A percentile compares a stretch with the other conserved stretches of the same genome.
Conservation (phyloP, 306 rosid species). For the Fagus crenata region DNA sequence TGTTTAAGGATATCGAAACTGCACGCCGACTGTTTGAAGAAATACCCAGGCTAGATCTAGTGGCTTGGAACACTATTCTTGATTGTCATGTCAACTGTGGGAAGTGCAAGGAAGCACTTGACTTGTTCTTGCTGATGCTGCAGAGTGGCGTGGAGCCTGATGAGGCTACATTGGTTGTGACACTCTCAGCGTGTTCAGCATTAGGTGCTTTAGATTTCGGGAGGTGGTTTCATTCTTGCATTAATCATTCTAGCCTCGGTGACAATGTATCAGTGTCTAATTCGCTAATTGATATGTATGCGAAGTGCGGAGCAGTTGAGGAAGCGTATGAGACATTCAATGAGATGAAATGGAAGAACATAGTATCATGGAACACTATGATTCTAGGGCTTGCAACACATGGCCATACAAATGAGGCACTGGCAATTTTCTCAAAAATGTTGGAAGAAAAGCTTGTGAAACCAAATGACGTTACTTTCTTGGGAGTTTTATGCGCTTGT, state of each 20-base stretch:
- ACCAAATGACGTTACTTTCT: slow-evolving; percentile 64
- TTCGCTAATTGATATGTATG: slow-evolving; percentile 72
- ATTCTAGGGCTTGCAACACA: slow-evolving; percentile 69
- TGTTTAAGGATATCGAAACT: slow-evolving; percentile 38
- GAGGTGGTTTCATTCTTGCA: slow-evolving; percentile 55
- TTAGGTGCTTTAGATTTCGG: slow-evolving; percentile 62
- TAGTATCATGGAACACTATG: slow-evolving; percentile 82
- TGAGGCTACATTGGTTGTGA: slow-evolving; percentile 57
- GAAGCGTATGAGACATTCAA: slow-evolving; percentile 50
- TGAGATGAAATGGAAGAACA: slow-evolving; percentile 44
- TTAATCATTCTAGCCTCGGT: slow-evolving; percentile 20
- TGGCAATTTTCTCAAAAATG: slow-evolving; percentile 52
- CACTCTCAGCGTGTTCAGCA: slow-evolving; percentile 64
- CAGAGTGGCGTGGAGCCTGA: slow-evolving; percentile 47
- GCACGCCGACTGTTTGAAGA: slow-evolving; percentile 66
- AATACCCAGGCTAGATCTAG: slow-evolving; percentile 54
- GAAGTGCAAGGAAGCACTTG: slow-evolving; percentile 47
- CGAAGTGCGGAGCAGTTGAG: slow-evolving; percentile 76
- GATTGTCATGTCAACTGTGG: slow-evolving; percentile 46
- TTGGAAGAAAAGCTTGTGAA: slow-evolving; percentile 40
- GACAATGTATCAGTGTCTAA: slow-evolving; percentile 40
- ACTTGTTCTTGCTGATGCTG: slow-evolving; percentile 53
- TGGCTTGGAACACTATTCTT: slow-evolving; percentile 72
- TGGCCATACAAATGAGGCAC: slow-evolving; percentile 54
- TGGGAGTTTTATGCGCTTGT: slow-evolving; percentile 75